phyloP scores from a whole-genome alignment of 73 alveolate species.

The Halteria grandinella region DNA sequence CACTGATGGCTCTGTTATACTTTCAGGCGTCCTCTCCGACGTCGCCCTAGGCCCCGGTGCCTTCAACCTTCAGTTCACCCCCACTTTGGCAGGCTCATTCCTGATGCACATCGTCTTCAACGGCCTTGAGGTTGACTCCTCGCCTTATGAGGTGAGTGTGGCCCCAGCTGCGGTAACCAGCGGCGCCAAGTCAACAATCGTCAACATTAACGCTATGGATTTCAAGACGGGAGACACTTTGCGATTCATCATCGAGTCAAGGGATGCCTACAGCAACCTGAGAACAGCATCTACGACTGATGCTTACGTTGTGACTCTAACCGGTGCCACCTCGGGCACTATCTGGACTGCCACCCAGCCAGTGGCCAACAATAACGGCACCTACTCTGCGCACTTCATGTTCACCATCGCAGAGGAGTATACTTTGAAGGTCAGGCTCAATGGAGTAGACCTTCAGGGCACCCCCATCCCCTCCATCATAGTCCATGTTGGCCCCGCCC shows the following conservation, averaged over 20 bases:
- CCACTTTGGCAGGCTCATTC: slow-evolving; percentile 48
- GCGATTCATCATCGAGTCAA: slow-evolving; percentile 55
- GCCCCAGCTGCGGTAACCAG: slow-evolving; percentile 49
- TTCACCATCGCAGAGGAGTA: slow-evolving; percentile 33
- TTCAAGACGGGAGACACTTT: slow-evolving; percentile 54
- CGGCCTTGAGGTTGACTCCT: slow-evolving; percentile 42
- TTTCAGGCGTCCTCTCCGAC: neutral
- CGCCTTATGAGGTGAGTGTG: slow-evolving; percentile 53
- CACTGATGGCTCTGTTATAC: too few species aligned
- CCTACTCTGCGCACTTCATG: slow-evolving; percentile 33
- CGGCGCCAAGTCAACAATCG: slow-evolving; percentile 41
- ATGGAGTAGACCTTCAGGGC: slow-evolving; percentile 20
- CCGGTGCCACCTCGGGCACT: slow-evolving; percentile 12
- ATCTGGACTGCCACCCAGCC: slow-evolving; percentile 4
- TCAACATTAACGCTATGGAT: slow-evolving; percentile 3
- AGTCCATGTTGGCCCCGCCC: slow-evolving; percentile 50
- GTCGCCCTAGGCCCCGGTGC: slow-evolving; percentile 51
- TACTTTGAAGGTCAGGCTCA: slow-evolving; percentile 32
- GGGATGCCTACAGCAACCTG: slow-evolving; percentile 53
- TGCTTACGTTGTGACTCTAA: slow-evolving; percentile 40
- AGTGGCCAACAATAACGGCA: slow-evolving; percentile 51
- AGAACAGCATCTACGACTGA: slow-evolving; percentile 58
- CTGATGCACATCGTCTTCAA: slow-evolving; percentile 31
- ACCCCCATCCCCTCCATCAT: slow-evolving; percentile 52
- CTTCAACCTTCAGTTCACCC: slow-evolving; percentile 46